These are phyloP conservation scores for Chlorella sorokiniana DNA, from an alignment of 139 green algal genomes.

Conservation along the genomic window DNA sequence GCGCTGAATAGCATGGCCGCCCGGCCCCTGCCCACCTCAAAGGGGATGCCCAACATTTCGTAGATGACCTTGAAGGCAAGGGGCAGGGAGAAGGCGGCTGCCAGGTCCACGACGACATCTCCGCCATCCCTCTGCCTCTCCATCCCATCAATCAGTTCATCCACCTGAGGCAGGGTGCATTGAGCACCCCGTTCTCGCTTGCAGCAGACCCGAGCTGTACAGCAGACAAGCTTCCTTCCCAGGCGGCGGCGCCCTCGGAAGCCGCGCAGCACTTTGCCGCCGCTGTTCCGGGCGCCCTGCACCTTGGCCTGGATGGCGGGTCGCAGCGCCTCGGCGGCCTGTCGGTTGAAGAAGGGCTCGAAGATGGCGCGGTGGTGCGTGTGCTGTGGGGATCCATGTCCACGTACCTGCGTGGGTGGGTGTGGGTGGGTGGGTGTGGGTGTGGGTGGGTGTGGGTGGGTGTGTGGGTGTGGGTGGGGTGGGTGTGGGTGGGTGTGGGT, in stretches of 20 bases:
- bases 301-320: conserved; percentile 33
- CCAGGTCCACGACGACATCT: conserved; percentile 9
- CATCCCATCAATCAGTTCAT: conserved; percentile 42
- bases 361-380: conserved; percentile 48
- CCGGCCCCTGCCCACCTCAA: neutral
- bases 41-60: conserved; percentile 41
- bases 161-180: conserved; percentile 4
- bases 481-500: no score
- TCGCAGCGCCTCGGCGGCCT: conserved; percentile 10
- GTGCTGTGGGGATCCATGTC: conserved; percentile 46
- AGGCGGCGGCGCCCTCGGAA: no score
- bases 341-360: conserved; percentile 14
- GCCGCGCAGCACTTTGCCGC: no score
- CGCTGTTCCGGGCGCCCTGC: neutral
- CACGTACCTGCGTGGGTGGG: neutral
- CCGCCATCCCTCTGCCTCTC: neutral
- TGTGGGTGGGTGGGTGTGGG: no score
- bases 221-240: no score
- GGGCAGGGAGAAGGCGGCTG: conserved; percentile 36
- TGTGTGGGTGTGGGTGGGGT: no score
- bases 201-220: no score
- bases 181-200: no score
- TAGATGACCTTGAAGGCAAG: conserved; percentile 51
- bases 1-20: neutral
- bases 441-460: neutral